Base-by-base conservation (phyloP, 2,329 filamentous ascomycete species). In the Aureobasidium subglaciale region DNA sequence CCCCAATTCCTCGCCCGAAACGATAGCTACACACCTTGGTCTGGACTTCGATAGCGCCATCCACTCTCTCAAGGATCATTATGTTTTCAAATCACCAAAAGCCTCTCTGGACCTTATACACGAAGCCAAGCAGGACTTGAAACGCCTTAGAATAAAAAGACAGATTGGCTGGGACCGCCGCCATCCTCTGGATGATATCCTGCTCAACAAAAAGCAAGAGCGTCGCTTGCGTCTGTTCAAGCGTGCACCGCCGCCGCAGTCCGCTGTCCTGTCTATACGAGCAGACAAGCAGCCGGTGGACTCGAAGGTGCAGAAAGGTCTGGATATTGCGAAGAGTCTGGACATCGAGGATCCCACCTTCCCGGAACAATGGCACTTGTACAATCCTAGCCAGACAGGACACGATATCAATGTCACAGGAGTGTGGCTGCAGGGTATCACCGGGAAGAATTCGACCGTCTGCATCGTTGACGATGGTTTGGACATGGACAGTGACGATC, bases 381-480 rank as follows among this genome's bases (percentile, higher is more conserved):
- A 87, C 75, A 99, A 99, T 68, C 78, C 87, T 0, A 68, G 87
- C 5, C 84, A 95, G 63, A 68, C 83, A 0, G 92, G 91, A 5
- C 88, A 97, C 71, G 93, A 99, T 68, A 81, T 99, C 65, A 99
- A 99, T 65, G 90, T 97, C n/a, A 95, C 90, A 0, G 90, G 85
- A 11, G 79, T 97, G 5, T 99, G 93, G 93, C 69, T 89, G 63
- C 83, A 93, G 63, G 92, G 91, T 4, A 85, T 96, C 56, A 97
- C 92, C 0, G 93, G 93, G 54, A 83, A 89, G 64, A 92, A 92
- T 59, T 81, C 87, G 16, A 96, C 89, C 1, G 90, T 95, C 2
- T 92, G 92, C 55, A 93, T 99, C 63, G 88, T 99, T 3, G 93
- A 99, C 65, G 93, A 99, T 71, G 93, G 93, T 0, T 72, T 99